Base-by-base conservation (phyloP, 1,139 yeast genomes). In the Starmera stellimalicola region DNA sequence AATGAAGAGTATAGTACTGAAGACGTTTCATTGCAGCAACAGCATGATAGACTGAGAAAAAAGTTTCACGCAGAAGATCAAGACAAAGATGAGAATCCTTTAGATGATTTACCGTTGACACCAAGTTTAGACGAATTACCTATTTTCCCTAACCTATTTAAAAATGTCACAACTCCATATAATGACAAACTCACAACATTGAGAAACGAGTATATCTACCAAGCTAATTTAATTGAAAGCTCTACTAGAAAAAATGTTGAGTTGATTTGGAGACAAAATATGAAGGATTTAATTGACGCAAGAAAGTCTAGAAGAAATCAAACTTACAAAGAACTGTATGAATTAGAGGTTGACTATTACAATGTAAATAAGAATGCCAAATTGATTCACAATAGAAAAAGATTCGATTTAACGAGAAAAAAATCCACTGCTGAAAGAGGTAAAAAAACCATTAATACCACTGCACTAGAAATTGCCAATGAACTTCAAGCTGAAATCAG, bases 131-230 rank as follows among this genome's bases (percentile, higher is more conserved):
- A 41, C 3, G 22, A 33, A 3, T 23, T 47, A 7, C 51, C 52
- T 0, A 35, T 57, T 1, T 58, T 54, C 33, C 36, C 46, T 8
- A 50, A 45, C 4, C 37, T 45, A 7, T 54, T 56, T 35, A 43
- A 43, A 9, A 27, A 37, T 7, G 26, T 48, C 3, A 27, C 48
- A 26, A 33, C 40, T 12, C 47, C 54, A 4, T 42, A 41, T 20
- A 34, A 30, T 7, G 32, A 38, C 3, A 28, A 40, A 5, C 26
- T 46, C 4, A 28, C 42, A 10, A 35, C 49, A 3, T 23, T 47
- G 3, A 39, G 39, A 16, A 36, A 38, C 12, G 42, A 39, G 22
- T 52, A 39, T 27, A 31, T 38, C 3, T 47, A 48, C 31, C 46
- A 44, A 3, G 35, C 42, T 3, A 35, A 39, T 5, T 29, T 50